Evolutionary conservation across 2,329 filamentous ascomycete species (phyloP), one percentile per base, ranked within the genome.

Genomic region (Ophiocordyceps sinensis): DNA sequence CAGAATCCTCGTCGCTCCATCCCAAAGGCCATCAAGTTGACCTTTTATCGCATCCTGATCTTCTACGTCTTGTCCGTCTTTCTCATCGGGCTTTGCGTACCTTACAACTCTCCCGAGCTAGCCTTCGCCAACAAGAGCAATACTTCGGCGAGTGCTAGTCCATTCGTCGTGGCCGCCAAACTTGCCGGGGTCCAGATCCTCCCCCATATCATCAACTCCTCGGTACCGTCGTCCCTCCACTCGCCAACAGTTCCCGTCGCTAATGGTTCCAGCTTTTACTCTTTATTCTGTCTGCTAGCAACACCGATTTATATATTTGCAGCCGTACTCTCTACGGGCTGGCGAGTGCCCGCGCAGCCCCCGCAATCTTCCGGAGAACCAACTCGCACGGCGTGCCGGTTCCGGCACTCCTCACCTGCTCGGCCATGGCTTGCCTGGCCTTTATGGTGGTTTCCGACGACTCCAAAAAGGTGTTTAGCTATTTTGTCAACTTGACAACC

Each of bases 1-100:
- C 79, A 86, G 62, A 87, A 87, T 62, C 84, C 84, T 1, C 77
- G 82, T 55, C 76, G 75, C 58, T 83, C 78, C 14, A 79, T 89
- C 45, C 84, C 84, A 7, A 75, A 78, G 44, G 83, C 82, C 41
- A 87, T 87, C 67, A 82, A 78, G 57, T 70, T 86, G 39, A 87
- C 82, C 49, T 88, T 88, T 61, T 88, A n/a, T n/a, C n/a, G n/a
- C n/a, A n/a, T n/a, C n/a, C n/a, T n/a, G n/a, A n/a, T n/a, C n/a
- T n/a, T n/a, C n/a, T n/a, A n/a, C n/a, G n/a, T n/a, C n/a, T n/a
- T n/a, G n/a, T n/a, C n/a, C n/a, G n/a, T n/a, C n/a, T n/a, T n/a
- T n/a, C n/a, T n/a, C n/a, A n/a, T n/a, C n/a, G n/a, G n/a, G n/a
- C n/a, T n/a, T n/a, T n/a, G n/a, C n/a, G n/a, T n/a, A n/a, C n/a